Evolutionary conservation across 164 flowering plant species (phyloP).

Genomic region (Berberis vulgaris): DNA sequence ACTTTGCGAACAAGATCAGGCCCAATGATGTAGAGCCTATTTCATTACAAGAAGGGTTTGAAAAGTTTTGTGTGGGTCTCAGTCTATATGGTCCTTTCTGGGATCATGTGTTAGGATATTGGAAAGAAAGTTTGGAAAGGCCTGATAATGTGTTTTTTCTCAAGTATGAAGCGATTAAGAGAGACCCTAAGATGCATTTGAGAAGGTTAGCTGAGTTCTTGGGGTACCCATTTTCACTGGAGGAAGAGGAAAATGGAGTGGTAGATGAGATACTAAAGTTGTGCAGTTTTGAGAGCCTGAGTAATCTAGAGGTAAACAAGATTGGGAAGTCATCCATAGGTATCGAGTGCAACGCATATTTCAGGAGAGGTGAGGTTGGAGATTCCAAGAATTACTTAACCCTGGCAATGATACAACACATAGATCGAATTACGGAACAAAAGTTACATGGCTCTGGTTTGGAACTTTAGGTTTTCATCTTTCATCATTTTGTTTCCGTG

Average conservation of each 20-base stretch:
- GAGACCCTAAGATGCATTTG: neutral
- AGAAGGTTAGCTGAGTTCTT: constrained; percentile 18
- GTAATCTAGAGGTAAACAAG: constrained; percentile 20
- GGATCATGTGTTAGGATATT: constrained; percentile 17
- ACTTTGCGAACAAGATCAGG: constrained; percentile 6
- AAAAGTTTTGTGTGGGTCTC: constrained; percentile 15
- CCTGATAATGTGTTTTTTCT: constrained; percentile 9
- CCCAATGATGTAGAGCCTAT: neutral
- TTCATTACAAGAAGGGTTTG: constrained; percentile 10
- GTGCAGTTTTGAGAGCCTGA: constrained; percentile 24
- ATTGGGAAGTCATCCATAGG: constrained; percentile 5
- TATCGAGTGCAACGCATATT: constrained; percentile 1
- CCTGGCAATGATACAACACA: constrained; percentile 10
- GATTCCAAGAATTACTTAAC: constrained; percentile 16
- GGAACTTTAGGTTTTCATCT: neutral
- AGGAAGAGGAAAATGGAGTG: constrained; percentile 14
- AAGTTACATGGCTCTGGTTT: constrained; percentile 16
- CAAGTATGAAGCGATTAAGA: constrained; percentile 13
- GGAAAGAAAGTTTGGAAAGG: constrained; percentile 15
- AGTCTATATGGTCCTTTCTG: constrained; percentile 15
- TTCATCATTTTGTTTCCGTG: neutral
- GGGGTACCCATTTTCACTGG: constrained; percentile 13
- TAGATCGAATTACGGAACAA: constrained; percentile 10
- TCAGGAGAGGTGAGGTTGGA: constrained; percentile 16
- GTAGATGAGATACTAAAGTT: constrained; percentile 8